These are phyloP conservation scores for Aspergillus spinulosporus DNA, from an alignment of 2,329 filamentous ascomycete species.

Conservation along the genomic window DNA sequence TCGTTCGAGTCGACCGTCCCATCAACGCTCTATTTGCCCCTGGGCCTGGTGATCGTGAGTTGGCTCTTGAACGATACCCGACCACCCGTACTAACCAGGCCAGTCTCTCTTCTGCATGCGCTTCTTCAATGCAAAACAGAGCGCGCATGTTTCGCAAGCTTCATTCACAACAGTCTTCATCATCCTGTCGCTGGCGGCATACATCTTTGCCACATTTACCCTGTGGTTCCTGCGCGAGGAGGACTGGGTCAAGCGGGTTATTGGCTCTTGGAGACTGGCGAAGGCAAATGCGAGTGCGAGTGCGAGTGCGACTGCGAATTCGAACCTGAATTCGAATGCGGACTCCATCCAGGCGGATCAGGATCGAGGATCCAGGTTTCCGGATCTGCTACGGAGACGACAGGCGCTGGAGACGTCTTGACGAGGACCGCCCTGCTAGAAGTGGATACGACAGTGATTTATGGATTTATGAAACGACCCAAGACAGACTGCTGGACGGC, in stretches of 20 bases:
- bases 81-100: too few relatives aligned
- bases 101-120: conserved; percentile 8
- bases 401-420: neutral
- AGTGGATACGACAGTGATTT: neutral
- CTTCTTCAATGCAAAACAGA: neutral
- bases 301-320: neutral
- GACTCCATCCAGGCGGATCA: too few relatives aligned
- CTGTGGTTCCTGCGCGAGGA: conserved; percentile 53
- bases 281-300: too few relatives aligned
- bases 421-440: neutral
- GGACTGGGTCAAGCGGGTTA: neutral
- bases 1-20: neutral
- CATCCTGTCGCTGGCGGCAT: neutral
- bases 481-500: too few relatives aligned
- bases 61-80: neutral
- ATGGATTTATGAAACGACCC: neutral
- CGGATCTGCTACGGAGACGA: neutral
- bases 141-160: neutral
- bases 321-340: too few relatives aligned
- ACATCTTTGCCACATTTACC: neutral
- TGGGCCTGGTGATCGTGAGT: conserved; percentile 1
- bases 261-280: neutral
- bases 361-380: neutral
- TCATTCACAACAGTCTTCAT: neutral
- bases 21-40: neutral